Percentiles rank a stretch among this genome's conserved stretches.
phyloP scores from a whole-genome alignment of 768 basidiomycete genomes.

The Tylopilus rubrobrunneus region DNA sequence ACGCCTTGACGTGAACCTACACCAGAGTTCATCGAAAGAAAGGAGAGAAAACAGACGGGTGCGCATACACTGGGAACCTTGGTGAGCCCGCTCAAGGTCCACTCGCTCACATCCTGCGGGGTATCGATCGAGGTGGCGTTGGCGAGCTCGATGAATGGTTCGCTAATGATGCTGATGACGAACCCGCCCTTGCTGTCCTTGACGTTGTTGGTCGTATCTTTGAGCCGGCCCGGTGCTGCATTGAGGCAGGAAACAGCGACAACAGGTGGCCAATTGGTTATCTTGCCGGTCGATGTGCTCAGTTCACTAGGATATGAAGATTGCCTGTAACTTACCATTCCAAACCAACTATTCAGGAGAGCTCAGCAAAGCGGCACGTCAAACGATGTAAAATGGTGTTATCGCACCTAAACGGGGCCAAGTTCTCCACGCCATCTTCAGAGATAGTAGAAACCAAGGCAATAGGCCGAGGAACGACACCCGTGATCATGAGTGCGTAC shows the following conservation, averaged over 20 bases:
- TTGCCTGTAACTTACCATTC: slow-evolving; percentile 15
- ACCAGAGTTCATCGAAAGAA: background rate
- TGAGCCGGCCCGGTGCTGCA: slow-evolving; percentile 15
- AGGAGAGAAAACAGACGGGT: background rate
- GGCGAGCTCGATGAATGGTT: slow-evolving; percentile 39
- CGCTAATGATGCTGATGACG: slow-evolving; percentile 53
- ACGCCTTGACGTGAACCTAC: slow-evolving; percentile 35
- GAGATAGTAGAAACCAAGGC: slow-evolving; percentile 40
- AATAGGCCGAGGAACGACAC: slow-evolving; percentile 42
- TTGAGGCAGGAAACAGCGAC: slow-evolving; percentile 34
- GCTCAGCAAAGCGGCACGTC: background rate
- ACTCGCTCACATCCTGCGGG: slow-evolving; percentile 36
- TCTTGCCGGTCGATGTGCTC: slow-evolving; percentile 1
- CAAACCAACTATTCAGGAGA: slow-evolving; percentile 18
- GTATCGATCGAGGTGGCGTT: slow-evolving; percentile 37
- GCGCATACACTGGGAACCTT: slow-evolving; percentile 10
- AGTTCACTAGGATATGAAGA: background rate
- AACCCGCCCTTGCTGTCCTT: slow-evolving; percentile 38
- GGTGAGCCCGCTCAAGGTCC: slow-evolving; percentile 34
- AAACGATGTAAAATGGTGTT: background rate
- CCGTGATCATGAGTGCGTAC: slow-evolving; percentile 35
- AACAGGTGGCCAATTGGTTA: slow-evolving; percentile 28
- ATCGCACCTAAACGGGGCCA: slow-evolving; percentile 42
- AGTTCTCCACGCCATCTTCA: slow-evolving; percentile 33
- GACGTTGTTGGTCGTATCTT: slow-evolving; percentile 43